Evolutionary conservation across 2,329 filamentous ascomycete genomes (phyloP), one percentile per base, ranked within the genome.

Genomic region (Hymenoscyphus albidus): DNA sequence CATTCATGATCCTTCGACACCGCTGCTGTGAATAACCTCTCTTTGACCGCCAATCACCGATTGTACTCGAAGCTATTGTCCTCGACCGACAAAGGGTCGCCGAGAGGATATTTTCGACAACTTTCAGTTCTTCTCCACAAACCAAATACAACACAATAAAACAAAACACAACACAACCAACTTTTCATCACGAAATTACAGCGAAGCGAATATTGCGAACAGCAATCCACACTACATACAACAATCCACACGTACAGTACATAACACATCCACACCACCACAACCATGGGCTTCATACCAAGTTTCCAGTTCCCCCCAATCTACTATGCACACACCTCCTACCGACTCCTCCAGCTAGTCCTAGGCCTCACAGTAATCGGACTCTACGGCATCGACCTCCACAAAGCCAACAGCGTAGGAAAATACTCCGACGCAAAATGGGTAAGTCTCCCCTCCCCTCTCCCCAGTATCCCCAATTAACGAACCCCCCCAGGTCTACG

Each of bases 341-440:
- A 93, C n/a, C 90, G 93, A 74, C 82, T 93, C 76, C 78, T 88
- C 66, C 91, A 94, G 73, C 88, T 97, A 73, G 83, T 90, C 64
- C 82, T 96, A 69, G 91, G 87, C 14, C 78, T 96, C 64, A 84
- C 89, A 1, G 89, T 95, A 62, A 88, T 89, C 69, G 93, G 90
- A 0, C 84, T 97, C 22, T 97, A 95, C 70, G 90, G 87, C 42
- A 78, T 82, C 31, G 90, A 94, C 73, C 78, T 95, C 5, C 77
- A 85, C 66, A 76, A 77, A 27, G 85, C 86, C 0, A 75, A 79
- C 44, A 77, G 84, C 18, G 74, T 80, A 4, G 74, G 81, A 62
- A 79, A 79, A 51, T 82, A 85, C 67, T 76, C 79, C 1, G 84
- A 91, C 73, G 81, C 85, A 2, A 89, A 88, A 84, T 95, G 90